Conservation (phyloP, 805 yeast genomes). For the Myxozyma kluyveri region DNA sequence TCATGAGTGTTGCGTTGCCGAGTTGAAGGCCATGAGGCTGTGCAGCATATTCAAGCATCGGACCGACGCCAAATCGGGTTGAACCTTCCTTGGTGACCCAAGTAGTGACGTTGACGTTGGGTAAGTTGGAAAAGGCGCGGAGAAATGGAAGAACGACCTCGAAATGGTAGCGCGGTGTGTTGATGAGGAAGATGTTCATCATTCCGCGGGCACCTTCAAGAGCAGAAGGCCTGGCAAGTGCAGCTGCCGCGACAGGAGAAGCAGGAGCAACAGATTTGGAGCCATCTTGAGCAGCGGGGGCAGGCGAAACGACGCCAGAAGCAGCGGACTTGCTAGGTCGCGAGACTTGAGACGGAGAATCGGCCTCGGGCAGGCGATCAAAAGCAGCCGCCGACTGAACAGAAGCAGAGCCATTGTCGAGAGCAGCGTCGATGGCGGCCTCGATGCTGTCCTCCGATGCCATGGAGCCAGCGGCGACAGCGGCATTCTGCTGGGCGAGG, state of each 20-base stretch:
- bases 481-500: neutral
- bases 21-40: neutral
- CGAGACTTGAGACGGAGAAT: neutral
- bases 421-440: neutral
- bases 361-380: neutral
- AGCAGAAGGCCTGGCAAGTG: too few relatives aligned
- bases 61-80: constrained; percentile 19
- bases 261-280: neutral
- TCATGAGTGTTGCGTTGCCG: neutral
- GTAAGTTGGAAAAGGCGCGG: constrained; percentile 7
- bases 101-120: constrained; percentile 18
- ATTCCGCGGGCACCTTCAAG: constrained; percentile 1
- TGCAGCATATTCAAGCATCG: constrained; percentile 16
- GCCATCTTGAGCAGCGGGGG: neutral
- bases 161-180: constrained; percentile 26
- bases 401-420: neutral
- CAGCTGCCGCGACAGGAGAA: neutral
- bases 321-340: constrained; percentile 1
- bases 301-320: neutral
- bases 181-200: constrained; percentile 15
- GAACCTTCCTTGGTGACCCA: constrained; percentile 15
- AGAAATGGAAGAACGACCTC: constrained; percentile 27
- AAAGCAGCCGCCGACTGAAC: neutral
- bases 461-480: neutral
- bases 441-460: neutral